Base-by-base conservation (phyloP, 208 protist genomes). In the Trypanosoma congolense region DNA sequence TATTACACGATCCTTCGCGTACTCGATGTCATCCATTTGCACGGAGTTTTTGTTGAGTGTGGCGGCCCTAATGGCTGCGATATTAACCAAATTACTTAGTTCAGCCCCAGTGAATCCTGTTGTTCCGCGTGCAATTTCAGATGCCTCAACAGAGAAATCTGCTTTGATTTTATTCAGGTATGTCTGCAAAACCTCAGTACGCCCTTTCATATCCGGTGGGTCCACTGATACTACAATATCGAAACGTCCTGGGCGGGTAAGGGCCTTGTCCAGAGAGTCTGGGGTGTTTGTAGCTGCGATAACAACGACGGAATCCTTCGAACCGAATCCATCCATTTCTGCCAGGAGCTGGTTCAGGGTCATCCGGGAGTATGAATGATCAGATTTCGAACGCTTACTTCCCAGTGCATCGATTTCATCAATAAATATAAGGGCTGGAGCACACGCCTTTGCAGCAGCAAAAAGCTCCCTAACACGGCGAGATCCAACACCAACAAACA, bases 361-460 rank as follows among this genome's bases (percentile, higher is more conserved):
- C 90, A 97, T 96, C 19, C 87, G 80, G 3, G 82, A 89, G 44
- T 84, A 77, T 6, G 71, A 54, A 48, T 85, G 75, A 59, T 95
- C 87, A 18, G 40, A 59, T 26, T 73, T 43, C 31, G 74, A 79
- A 51, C 95, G 79, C 38, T 75, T 83, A 18, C 79, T 82, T 12
- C 95, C 97, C 8, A 99, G 73, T 0, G 96, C 92, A 70, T 99
- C 97, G 55, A 99, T 97, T 72, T 99, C 98, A 80, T 99, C 97
- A 41, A 99, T 98, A 66, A 99, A 99, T 42, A 99, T 97, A 50
- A 99, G 92, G 43, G 95, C 94, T 28, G 97, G 97, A 16, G 88
- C 55, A 38, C 88, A 56, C n/a, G 80, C 70, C 75, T 97, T 98
- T 14, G 98, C 97, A 14, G 85, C 80, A 0, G 76, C 83, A 67